Conservation (phyloP, 768 basidiomycete genomes). For the Aureoboletus auriporus region DNA sequence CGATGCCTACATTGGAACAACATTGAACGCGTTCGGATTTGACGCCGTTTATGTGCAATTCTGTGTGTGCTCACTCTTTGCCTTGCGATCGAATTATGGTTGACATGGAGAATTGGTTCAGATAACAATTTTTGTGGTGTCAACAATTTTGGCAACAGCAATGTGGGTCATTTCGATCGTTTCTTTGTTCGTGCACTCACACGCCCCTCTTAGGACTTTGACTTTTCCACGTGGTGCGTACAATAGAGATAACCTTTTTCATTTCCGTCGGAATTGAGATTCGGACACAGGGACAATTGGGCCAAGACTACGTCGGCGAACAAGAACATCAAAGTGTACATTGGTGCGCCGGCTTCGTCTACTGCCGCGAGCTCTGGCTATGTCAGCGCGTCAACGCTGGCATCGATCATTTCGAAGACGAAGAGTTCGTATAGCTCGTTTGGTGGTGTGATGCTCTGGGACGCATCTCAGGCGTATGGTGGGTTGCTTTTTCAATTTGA, state of each 20-base stretch:
- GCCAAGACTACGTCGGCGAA: constrained; percentile 40
- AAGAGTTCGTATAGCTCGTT: constrained; percentile 39
- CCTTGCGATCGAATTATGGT: neutral
- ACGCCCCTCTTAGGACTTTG: constrained; percentile 40
- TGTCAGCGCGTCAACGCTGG: constrained; percentile 31
- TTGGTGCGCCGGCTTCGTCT: constrained; percentile 42
- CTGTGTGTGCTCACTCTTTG: constrained; percentile 22
- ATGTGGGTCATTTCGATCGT: constrained; percentile 18
- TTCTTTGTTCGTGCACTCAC: neutral
- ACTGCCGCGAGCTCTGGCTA: constrained; percentile 41
- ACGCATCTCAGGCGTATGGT: constrained; percentile 45
- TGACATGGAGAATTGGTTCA: constrained; percentile 11
- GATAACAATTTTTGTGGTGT: constrained; percentile 47
- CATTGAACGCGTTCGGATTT: constrained; percentile 40
- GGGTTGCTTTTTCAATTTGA: constrained; percentile 1
- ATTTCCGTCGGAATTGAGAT: no score
- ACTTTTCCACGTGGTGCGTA: constrained; percentile 38
- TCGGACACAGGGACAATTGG: constrained; percentile 40
- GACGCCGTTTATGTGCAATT: constrained; percentile 53
- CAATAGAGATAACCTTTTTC: no score
- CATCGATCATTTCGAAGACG: constrained; percentile 30
- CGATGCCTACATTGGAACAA: constrained; percentile 40
- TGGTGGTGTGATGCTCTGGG: constrained; percentile 43
- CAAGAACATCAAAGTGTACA: constrained; percentile 44
- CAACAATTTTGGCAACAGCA: constrained; percentile 39